Percentiles rank a stretch among this genome's conserved stretches.
Conservation (phyloP, 768 basidiomycete species). For the Boletus rubropictus region DNA sequence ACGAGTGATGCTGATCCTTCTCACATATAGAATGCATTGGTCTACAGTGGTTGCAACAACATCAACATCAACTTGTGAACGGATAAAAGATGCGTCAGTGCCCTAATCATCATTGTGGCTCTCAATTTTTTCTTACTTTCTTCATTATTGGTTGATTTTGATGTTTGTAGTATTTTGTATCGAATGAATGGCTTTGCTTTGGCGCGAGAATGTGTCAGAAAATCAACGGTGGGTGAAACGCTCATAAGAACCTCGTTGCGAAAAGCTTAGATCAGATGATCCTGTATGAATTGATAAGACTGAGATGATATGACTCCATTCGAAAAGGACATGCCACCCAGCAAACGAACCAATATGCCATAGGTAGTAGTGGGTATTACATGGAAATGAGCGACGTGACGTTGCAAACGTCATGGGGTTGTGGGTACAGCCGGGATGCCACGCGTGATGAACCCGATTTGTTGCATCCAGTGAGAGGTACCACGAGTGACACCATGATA, state of each 20-base stretch:
- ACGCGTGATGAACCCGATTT: slow-evolving; percentile 1
- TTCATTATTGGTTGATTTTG: neutral
- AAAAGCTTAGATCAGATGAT: no score
- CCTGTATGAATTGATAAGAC: no score
- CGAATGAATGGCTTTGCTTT: no score
- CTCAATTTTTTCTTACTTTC: neutral
- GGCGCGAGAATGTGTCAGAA: no score
- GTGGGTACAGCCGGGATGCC: slow-evolving; percentile 19
- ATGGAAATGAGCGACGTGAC: neutral
- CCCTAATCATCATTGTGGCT: neutral
- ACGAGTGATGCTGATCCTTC: neutral
- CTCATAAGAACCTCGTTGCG: no score
- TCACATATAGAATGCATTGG: slow-evolving; percentile 1
- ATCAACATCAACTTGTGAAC: slow-evolving; percentile 1
- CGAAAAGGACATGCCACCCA: neutral
- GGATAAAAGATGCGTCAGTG: neutral
- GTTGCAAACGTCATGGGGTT: neutral
- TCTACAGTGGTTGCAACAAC: slow-evolving; percentile 13
- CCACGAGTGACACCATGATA: slow-evolving; percentile 1
- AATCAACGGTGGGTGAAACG: no score
- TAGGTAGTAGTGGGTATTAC: neutral
- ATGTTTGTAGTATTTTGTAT: neutral
- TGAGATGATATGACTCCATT: neutral
- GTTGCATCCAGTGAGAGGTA: slow-evolving; percentile 24
- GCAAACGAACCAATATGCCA: neutral